Evolutionary conservation across 169 alveolate species (phyloP), one percentile per base, ranked within the genome.

Genomic region (Toxoplasma gondii): DNA sequence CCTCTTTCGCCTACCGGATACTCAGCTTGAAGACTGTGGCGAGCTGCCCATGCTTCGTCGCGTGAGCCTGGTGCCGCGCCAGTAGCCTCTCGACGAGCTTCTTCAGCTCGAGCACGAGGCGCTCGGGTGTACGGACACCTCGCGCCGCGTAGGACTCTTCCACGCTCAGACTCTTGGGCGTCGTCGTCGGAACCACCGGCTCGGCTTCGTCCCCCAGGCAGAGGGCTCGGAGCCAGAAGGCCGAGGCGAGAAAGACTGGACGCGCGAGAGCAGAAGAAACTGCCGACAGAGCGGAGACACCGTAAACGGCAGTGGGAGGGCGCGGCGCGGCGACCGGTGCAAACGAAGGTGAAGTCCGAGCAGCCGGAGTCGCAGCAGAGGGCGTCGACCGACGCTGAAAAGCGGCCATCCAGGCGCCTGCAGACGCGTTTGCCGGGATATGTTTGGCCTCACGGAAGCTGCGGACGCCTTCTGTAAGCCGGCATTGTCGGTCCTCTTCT

Each of bases 61-160:
- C 44, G 38, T 82, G 90, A 19, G 27, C 64, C 22, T 10, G 58
- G 93, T 88, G 93, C 54, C 93, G 45, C 86, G 10, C 36, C 64
- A 88, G 93, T 29, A 88, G 69, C 84, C 93, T 41, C 24, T 12
- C 67, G 31, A 88, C 45, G 49, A 88, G 93, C 43, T 36, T 17
- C 69, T 88, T 17, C 22, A 58, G 44, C 74, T 88, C 86, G 10
- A 9, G 41, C 84, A 39, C 44, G 5, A 88, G 39, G 31, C 39
- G 74, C 39, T 64, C 45, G 36, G 53, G 74, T 19, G 93, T 58
- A 31, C 82, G 54, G 0, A 88, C 74, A 54, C 81, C 81, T n/a
- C 93, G 93, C 19, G 58, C 86, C 5, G 64, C 93, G 43, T 88
- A 88, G 41, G 93, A 88, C 22, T 88, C 93, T 34, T 88, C 93